A percentile compares a stretch with the other conserved stretches of the same genome.
Evolutionary conservation across 768 basidiomycete genomes (phyloP).

Genomic region (Roridomyces roridus): DNA sequence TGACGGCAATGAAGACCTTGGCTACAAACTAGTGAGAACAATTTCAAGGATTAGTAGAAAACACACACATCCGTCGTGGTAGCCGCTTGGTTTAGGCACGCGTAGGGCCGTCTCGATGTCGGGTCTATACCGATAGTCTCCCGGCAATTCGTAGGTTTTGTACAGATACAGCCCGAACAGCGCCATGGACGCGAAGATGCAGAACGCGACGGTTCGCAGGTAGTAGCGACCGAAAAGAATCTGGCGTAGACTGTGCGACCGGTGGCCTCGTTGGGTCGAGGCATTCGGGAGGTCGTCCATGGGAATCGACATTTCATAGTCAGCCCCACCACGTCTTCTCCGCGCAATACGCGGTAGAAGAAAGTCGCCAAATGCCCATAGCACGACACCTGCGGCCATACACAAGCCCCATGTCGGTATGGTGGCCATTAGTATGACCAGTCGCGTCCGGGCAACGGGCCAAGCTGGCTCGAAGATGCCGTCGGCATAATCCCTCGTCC

Average conservation of each 20-base stretch:
- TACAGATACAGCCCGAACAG: slow-evolving; percentile 18
- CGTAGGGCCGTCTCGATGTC: slow-evolving; percentile 28
- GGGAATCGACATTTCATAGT: not conserved
- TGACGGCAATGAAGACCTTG: slow-evolving; percentile 44
- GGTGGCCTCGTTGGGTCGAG: not conserved
- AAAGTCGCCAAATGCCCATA: not conserved
- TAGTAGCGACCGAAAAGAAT: not conserved
- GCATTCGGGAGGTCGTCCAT: not conserved
- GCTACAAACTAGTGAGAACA: slow-evolving; percentile 19
- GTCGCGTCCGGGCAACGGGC: slow-evolving; percentile 12
- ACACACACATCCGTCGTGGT: slow-evolving; percentile 25
- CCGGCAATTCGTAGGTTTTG: slow-evolving; percentile 29
- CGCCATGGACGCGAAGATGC: slow-evolving; percentile 6
- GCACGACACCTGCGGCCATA: slow-evolving; percentile 6
- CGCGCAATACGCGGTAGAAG: not conserved
- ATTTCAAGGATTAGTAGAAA: not conserved
- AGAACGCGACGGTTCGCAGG: not conserved
- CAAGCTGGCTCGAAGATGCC: slow-evolving; percentile 16
- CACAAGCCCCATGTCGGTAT: slow-evolving; percentile 5
- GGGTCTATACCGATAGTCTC: slow-evolving; percentile 31
- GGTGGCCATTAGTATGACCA: slow-evolving; percentile 18
- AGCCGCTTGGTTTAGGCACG: slow-evolving; percentile 24
- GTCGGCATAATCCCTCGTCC: not conserved
- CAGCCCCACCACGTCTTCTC: not conserved
- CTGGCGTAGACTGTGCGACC: not conserved